Percentiles rank a stretch among this genome's conserved stretches.
phyloP scores from a whole-genome alignment of 345 rosid genomes.

The Bruguiera parviflora region DNA sequence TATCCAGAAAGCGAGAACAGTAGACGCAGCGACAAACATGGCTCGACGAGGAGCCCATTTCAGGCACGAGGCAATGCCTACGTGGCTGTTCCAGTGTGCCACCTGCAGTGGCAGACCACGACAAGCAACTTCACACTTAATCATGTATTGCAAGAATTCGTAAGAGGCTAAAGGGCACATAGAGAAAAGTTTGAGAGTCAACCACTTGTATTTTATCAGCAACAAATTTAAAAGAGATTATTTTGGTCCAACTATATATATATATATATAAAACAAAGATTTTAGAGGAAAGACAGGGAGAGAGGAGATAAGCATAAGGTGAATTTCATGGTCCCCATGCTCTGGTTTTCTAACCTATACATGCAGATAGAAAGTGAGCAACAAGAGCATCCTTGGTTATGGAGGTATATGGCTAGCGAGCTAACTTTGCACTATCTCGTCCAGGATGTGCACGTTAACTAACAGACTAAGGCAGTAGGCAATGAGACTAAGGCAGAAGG shows the following conservation, averaged over 20 bases:
- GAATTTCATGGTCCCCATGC: too few relatives aligned
- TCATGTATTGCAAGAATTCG: too few relatives aligned
- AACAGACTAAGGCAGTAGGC: not conserved
- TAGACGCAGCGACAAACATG: slow-evolving; percentile 84
- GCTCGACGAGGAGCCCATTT: slow-evolving; percentile 96
- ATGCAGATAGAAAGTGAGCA: not conserved
- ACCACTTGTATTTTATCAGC: too few relatives aligned
- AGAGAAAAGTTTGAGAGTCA: too few relatives aligned
- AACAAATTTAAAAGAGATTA: too few relatives aligned
- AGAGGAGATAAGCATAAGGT: too few relatives aligned
- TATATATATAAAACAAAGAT: too few relatives aligned
- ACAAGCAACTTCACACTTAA: too few relatives aligned
- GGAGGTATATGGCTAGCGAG: not conserved
- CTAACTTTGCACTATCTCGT: not conserved
- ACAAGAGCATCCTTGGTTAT: not conserved
- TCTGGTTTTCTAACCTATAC: not conserved
- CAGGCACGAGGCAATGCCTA: slow-evolving; percentile 75
- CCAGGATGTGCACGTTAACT: not conserved
- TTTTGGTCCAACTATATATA: too few relatives aligned
- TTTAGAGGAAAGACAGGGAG: too few relatives aligned
- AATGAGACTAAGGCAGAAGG: not conserved
- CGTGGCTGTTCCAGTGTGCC: slow-evolving; percentile 71
- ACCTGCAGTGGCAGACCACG: slow-evolving; percentile 38
- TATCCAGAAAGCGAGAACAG: slow-evolving; percentile 89
- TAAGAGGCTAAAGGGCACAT: too few relatives aligned